Evolutionary conservation across 495 filamentous ascomycete genomes (phyloP), one percentile per base, ranked within the genome.

Genomic region (Penicillium canariense): DNA sequence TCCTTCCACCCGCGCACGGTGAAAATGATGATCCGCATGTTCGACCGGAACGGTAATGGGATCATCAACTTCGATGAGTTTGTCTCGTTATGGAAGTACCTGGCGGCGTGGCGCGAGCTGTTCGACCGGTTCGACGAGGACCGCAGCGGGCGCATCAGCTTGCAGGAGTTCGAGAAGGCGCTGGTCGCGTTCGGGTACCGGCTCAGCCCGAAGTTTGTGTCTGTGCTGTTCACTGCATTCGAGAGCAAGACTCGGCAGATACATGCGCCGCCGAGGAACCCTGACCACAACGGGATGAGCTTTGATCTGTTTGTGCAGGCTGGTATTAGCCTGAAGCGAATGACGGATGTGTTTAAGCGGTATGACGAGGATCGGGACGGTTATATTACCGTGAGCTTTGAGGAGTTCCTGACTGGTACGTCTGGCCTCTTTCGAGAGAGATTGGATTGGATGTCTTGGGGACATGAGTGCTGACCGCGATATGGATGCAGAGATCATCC

Each of bases 291-390:
- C 48, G 87, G 84, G 36, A 91, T 98, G 80, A 90, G 87, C 71
- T 97, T 98, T 63, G 94, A 98, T 78, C 73, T 98, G 44, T 98
- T 97, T 69, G 94, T 98, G 58, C 94, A 98, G 77, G 91, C 90
- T 26, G 97, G 94, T 68, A 98, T 98, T 64, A 87, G 83, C 65
- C 76, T 98, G 61, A 95, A 96, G 81, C 81, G 95, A 54, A 97
- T 98, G 93, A 98, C 94, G 56, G 94, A 98, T 70, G 93, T 97
- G 17, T 98, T 98, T 70, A 98, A 98, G 84, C 90, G 88, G 67
- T 98, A 97, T 72, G 94, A 98, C 58, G 89, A 96, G 54, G 94
- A 98, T 72, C 83, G 94, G 27, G 94, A 97, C 73, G 94, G 94
- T 28, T 95, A 86, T 65, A 90, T 92, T 49, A 91, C 87, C 6